Evolutionary conservation across 163 green algal genomes (phyloP), one percentile per base, ranked within the genome.

Genomic region (Chlorella variabilis): DNA sequence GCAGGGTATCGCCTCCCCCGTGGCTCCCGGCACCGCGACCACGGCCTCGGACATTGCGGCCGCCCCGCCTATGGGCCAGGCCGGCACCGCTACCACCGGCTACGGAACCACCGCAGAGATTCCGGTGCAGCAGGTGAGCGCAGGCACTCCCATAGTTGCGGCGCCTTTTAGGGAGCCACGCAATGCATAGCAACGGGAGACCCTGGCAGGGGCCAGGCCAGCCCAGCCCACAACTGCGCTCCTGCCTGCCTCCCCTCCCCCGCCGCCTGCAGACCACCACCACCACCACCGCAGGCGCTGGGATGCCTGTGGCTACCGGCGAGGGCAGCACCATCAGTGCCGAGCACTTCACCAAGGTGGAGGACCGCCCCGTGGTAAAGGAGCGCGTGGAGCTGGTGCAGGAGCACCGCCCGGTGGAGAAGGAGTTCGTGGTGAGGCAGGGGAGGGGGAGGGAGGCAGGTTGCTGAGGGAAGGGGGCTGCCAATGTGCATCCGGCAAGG

Each of bases 331-430:
- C 23, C 54, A 63, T 29, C 23, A 15, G 54, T 15, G 23, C 59
- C 29, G 59, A 67, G 59, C 18, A 67, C 29, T 67, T 67, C 59
- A 67, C 59, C 59, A 67, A 67, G 59, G 59, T 67, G 59, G 65
- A 73, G 65, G 65, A 73, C 65, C 65, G 65, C 38, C 65, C 65
- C 2, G 65, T 73, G 20, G 65, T 73, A 38, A 73, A 73, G 65
- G 65, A 73, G 65, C 65, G 65, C 23, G 65, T 73, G 65, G 65
- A 73, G 38, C 38, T 73, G 65, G 17, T 75, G 25, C 45, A 75
- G 68, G 68, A 75, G 68, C 68, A 75, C 68, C 41, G 68, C 41
- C 68, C 68, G 2, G 68, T 75, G 42, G 68, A 75, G 68, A 61
- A 75, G 68, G 68, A 75, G 68, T 75, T 62, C 29, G 68, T 75